These are phyloP conservation scores for Mycena galericulata DNA, from an alignment of 768 basidiomycete species.

Conservation along the genomic window DNA sequence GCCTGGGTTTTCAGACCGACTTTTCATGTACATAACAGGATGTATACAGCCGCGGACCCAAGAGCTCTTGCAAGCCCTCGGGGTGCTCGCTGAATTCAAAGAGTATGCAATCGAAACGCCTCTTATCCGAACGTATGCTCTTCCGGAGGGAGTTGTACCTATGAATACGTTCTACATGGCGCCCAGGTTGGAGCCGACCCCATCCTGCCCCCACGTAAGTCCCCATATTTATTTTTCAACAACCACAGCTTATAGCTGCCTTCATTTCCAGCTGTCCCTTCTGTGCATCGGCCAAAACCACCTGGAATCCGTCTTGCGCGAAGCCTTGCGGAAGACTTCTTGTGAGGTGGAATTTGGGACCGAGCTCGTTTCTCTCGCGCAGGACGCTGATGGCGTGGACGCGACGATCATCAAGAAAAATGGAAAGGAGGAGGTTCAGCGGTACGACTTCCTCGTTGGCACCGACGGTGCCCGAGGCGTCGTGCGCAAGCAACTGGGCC, in stretches of 20 bases:
- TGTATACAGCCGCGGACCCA: conserved; percentile 40
- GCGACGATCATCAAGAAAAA: conserved; percentile 28
- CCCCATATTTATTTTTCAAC: conserved; percentile 9
- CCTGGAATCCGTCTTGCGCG: conserved; percentile 37
- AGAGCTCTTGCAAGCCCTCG: conserved; percentile 41
- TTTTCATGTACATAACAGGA: background rate
- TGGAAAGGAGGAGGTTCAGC: conserved; percentile 13
- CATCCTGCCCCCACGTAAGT: conserved; percentile 38
- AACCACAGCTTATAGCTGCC: background rate
- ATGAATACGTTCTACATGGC: conserved; percentile 15
- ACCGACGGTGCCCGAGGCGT: conserved; percentile 37
- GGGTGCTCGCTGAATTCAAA: conserved; percentile 33
- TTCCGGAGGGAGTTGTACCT: conserved; percentile 20
- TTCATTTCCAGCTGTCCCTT: conserved; percentile 18
- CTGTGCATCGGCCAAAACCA: conserved; percentile 31
- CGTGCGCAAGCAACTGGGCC: conserved; percentile 38
- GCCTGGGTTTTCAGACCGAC: background rate
- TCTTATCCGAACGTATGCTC: conserved; percentile 18
- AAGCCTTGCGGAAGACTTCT: conserved; percentile 32
- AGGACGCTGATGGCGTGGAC: conserved; percentile 34
- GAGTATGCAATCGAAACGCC: conserved; percentile 3
- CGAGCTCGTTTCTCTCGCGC: conserved; percentile 31
- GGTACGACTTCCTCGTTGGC: conserved; percentile 36
- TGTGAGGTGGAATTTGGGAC: conserved; percentile 38
- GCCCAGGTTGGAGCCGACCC: conserved; percentile 25